Base-by-base conservation (phyloP, 2,329 filamentous ascomycete genomes). In the Fusarium tuaranense region DNA sequence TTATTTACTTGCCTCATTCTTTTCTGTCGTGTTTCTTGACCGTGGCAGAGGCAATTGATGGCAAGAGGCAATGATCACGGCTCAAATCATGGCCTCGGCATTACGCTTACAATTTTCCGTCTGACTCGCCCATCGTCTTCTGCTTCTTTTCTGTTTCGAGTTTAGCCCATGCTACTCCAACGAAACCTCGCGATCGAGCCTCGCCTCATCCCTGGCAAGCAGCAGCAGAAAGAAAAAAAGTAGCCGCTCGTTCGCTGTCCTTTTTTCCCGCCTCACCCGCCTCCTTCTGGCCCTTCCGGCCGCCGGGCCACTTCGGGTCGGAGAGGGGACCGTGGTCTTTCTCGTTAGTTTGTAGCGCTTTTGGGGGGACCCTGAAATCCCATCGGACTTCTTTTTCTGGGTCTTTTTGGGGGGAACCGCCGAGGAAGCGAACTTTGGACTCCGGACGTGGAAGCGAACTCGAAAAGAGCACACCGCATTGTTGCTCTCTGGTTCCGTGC, bases 251-350 rank as follows among this genome's bases (percentile, higher is more conserved):
- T 22, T 22, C 22, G 22, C 22, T 22, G 22, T 22, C 22, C 22
- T 58, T 61, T 67, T 75, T 74, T 76, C 65, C 73, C 76, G 75
- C 76, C 73, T 77, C 76, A 78, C 77, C 76, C 76, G 73, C 75
- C 60, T 63, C 65, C 65, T 73, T 44, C 59, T 69, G 67, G 67
- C 67, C 58, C 63, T 60, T 71, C 74, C 61, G 71, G 71, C 57
- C 60, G 59, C 69, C 69, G 74, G 74, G 57, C 76, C 74, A 76
- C 72, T 63, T 74, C 73, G 73, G 69, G 67, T 76, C 70, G 51
- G 48, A 53, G 48, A 30, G 48, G 48, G 48, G 48, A 53, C 48
- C 27, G 48, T 53, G 48, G 48, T 53, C 48, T 34, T 34, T 53
- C 27, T 25, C 78, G 62, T 66, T 70, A 66, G 67, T 63, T 71